These are phyloP conservation scores for Naganishia sp. DNA, from an alignment of 1,284 basidiomycete species.

Conservation along the genomic window DNA sequence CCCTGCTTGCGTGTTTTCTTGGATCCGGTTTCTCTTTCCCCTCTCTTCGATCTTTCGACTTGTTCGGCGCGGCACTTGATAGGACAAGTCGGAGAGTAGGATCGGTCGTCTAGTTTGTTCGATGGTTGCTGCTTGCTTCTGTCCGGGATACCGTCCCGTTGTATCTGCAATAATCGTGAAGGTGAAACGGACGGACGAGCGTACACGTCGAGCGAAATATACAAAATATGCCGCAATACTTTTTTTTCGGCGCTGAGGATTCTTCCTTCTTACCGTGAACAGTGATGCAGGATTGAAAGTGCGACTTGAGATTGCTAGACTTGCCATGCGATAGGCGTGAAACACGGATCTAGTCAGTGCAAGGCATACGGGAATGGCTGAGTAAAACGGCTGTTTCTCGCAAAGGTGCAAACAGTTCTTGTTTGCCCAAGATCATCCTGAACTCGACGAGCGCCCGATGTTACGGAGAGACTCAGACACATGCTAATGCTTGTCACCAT, in stretches of 20 bases:
- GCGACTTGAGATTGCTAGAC: no score
- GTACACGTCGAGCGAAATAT: slow-evolving; percentile 12
- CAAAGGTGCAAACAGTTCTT: no score
- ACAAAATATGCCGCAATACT: slow-evolving; percentile 28
- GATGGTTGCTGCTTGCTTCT: slow-evolving; percentile 5
- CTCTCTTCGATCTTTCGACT: slow-evolving; percentile 15
- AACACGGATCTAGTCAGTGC: no score
- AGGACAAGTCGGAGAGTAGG: slow-evolving; percentile 24
- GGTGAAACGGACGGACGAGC: slow-evolving; percentile 22
- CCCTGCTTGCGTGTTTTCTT: slow-evolving; percentile 6
- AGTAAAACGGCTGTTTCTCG: no score
- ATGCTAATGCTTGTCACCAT: neutral
- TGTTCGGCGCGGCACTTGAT: slow-evolving; percentile 25
- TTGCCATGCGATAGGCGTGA: no score
- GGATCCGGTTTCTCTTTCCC: slow-evolving; percentile 2
- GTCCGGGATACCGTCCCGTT: slow-evolving; percentile 12
- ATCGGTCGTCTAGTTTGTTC: slow-evolving; percentile 24
- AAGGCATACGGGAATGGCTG: no score
- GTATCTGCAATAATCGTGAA: slow-evolving; percentile 23
- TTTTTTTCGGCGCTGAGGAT: no score
- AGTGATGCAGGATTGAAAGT: no score
- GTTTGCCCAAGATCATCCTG: no score
- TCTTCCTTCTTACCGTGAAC: no score
- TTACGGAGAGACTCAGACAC: neutral
- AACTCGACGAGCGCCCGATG: no score